Percentiles rank a stretch among this genome's conserved stretches.
Conservation (phyloP, 441 rosid species). For the Pelargonium hybrid region DNA sequence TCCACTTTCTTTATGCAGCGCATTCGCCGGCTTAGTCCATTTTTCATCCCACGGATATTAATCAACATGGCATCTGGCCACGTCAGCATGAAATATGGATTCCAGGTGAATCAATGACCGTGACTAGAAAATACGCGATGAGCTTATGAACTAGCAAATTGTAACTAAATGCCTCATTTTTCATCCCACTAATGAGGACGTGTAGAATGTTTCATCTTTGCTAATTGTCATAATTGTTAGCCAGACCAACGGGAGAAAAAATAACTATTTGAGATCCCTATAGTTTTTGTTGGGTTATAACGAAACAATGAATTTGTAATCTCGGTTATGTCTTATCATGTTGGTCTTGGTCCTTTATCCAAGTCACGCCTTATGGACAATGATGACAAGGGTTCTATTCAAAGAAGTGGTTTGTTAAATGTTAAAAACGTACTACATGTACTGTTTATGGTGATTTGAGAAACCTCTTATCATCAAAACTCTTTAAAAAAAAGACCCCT, state of each 20-base stretch:
- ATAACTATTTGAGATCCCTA: not conserved
- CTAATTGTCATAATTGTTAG: not conserved
- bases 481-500: conserved; percentile 3
- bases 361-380: not conserved
- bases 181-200: not conserved
- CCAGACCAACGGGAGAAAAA: not conserved
- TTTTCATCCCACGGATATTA: conserved; percentile 76
- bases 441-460: not conserved
- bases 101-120: conserved; percentile 42
- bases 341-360: conserved; percentile 9
- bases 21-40: conserved; percentile 81
- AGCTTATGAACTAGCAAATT: conserved; percentile 5
- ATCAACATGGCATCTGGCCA: conserved; percentile 95
- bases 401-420: not conserved
- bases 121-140: not conserved
- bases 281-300: not conserved
- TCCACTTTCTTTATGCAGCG: conserved; percentile 40
- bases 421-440: not conserved
- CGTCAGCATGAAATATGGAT: conserved; percentile 86
- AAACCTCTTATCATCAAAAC: conserved; percentile 2
- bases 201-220: conserved; percentile 1
- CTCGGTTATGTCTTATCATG: not conserved
- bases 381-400: not conserved
- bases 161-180: too few relatives aligned
- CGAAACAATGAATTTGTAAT: not conserved